phyloP scores from a whole-genome alignment of 2,329 filamentous ascomycete species.

The Diaporthe sp. region DNA sequence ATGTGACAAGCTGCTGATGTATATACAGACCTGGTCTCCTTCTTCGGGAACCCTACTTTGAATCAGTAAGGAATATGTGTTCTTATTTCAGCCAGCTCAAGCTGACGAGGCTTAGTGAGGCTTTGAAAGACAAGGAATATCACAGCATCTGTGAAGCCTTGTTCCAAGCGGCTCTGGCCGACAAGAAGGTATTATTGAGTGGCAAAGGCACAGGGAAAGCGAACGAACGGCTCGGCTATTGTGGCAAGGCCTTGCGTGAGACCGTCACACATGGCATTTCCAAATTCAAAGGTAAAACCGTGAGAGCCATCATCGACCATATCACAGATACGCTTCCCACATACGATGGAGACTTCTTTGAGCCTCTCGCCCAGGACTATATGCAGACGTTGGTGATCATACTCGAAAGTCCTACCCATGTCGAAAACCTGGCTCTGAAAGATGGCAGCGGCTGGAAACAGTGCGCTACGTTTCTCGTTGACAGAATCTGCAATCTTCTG shows the following conservation, averaged over 20 bases:
- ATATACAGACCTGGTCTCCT: conserved; percentile 34
- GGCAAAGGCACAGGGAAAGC: conserved; percentile 62
- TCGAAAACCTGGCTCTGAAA: conserved; percentile 79
- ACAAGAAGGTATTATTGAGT: conserved; percentile 75
- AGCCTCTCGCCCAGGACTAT: conserved; percentile 82
- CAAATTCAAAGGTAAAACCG: conserved; percentile 80
- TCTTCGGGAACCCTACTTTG: conserved; percentile 33
- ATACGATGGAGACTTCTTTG: conserved; percentile 73
- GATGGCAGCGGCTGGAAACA: conserved; percentile 73
- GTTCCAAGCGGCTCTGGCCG: conserved; percentile 77
- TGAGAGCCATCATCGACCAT: conserved; percentile 85
- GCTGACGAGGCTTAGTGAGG: conserved; percentile 36
- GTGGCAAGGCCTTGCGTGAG: conserved; percentile 79
- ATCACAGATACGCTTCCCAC: conserved; percentile 81
- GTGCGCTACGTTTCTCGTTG: conserved; percentile 79
- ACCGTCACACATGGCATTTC: conserved; percentile 78
- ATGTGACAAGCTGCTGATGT: background rate
- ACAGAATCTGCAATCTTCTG: conserved; percentile 69
- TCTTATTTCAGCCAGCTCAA: background rate
- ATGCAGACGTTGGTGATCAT: conserved; percentile 80
- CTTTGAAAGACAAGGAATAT: conserved; percentile 82
- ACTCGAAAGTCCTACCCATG: conserved; percentile 80
- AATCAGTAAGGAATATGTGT: conserved; percentile 31
- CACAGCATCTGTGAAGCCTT: conserved; percentile 85
- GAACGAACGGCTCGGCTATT: conserved; percentile 74